Evolutionary conservation across 2,329 filamentous ascomycete genomes (phyloP), one percentile per base, ranked within the genome.

Genomic region (Sphaerulina vaccinii): DNA sequence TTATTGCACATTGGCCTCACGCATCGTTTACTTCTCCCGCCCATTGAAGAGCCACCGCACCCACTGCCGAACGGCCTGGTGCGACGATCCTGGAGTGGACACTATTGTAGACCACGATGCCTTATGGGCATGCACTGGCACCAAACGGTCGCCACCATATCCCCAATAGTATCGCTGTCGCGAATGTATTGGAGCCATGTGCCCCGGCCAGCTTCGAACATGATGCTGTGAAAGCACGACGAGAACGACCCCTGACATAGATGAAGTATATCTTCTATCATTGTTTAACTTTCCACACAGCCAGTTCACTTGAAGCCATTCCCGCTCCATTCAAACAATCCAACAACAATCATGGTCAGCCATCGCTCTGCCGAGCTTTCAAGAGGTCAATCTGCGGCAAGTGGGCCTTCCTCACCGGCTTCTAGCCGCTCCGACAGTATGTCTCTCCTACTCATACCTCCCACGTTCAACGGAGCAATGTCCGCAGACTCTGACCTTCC

Each of bases 281-380:
- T 42, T 49, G 43, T 38, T 51, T 49, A 23, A 38, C 36, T 42
- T 38, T 50, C 51, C 51, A 47, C 36, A 47, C 51, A 43, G 49
- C 43, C 52, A 41, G 21, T 52, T 37, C 40, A 22, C 32, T 21
- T 29, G 36, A 42, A 50, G 51, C 46, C 51, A 42, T 50, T 44
- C 29, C 36, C 42, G 51, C 27, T 37, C 29, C 27, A 19, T 21
- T 35, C 21, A 19, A 44, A 47, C 23, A 37, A 22, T 37, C 50
- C 47, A 40, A 22, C 16, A 48, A 43, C 51, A 47, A 32, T 33
- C 23, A 65, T 66, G 62, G 48, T 53, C 36, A 64, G 49, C 55
- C 59, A 56, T 57, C 56, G 60, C 23, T 42, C 55, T 49, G 60
- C 60, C 52, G 53, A 74, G 62, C 71, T 71, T 45, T 50, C 61